Evolutionary conservation across 108 stramenopile species (phyloP).

Genomic region (Cyclotella distinguenda): DNA sequence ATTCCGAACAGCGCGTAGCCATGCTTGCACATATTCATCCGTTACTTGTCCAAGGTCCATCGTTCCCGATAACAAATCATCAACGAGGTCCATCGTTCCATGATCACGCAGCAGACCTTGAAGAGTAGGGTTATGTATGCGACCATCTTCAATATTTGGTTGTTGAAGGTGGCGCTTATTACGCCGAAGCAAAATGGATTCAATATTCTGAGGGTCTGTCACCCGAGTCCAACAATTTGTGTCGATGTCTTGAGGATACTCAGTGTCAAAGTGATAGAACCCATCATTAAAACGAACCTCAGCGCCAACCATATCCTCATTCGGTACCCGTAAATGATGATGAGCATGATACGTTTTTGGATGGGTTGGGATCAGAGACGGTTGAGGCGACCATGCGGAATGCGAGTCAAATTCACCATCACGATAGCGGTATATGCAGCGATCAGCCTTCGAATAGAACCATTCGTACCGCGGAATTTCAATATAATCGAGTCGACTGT

Average conservation of each 20-base stretch:
- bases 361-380: background rate
- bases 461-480: background rate
- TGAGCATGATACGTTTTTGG: background rate
- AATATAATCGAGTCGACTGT: background rate
- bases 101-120: too few species aligned
- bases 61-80: too few species aligned
- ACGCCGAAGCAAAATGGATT: too few species aligned
- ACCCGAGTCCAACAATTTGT: background rate
- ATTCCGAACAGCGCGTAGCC: too few species aligned
- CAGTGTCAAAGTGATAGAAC: background rate
- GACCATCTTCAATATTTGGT: too few species aligned
- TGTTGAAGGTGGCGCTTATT: too few species aligned
- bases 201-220: too few species aligned
- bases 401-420: conserved; percentile 2
- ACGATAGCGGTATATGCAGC: background rate
- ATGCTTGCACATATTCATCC: too few species aligned
- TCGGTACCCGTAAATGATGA: conserved; percentile 6
- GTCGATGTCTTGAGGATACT: background rate
- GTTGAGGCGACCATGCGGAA: background rate
- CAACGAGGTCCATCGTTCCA: too few species aligned
- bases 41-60: too few species aligned
- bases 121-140: too few species aligned
- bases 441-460: background rate
- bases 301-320: background rate
- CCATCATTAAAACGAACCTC: background rate